Base-by-base conservation (phyloP, 2,329 filamentous ascomycete genomes). In the Exophiala alcalophila region DNA sequence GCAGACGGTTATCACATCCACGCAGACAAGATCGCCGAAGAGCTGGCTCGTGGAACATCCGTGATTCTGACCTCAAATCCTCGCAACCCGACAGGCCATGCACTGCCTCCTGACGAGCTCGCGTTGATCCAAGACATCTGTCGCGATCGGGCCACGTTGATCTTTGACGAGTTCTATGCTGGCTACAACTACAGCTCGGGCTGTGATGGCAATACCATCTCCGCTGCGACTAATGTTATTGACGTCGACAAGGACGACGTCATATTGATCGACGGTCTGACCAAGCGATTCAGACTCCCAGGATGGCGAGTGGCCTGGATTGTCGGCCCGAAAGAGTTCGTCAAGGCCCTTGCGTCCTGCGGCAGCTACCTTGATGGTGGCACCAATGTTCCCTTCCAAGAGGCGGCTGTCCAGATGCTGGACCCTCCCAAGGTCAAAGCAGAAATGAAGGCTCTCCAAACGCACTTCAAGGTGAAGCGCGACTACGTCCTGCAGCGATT, bases 261-360 rank as follows among this genome's bases (percentile, higher is more conserved):
- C 2, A 78, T 97, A 53, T 86, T 97, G 65, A 91, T 97, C 54
- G 91, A 97, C 62, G 91, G 91, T 35, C 77, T 97, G 18, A 97
- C 91, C 57, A 97, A 97, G 77, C 85, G 91, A 50, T 97, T 97
- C 78, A 83, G 91, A 55, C 81, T 97, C 21, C 91, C 91, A 1
- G 91, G 91, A 49, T 97, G 91, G 89, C 85, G 91, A 63, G 90
- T 97, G 29, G 90, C 91, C 5, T 97, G 91, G 91, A 89, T 97
- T 56, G 65, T 97, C 41, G 91, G 91, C 1, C 91, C 91, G 54
- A 96, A 95, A 73, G 90, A 95, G 59, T 97, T 95, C 67, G 88
- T 96, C 70, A 83, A 86, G 65, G 90, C 91, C 20, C 90, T 96
- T 54, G 87, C 88, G 43, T 90, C 85, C 26, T 95, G 90, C 61